A percentile compares a stretch with the other conserved stretches of the same genome.
phyloP scores from a whole-genome alignment of 2,329 filamentous ascomycete genomes.

The Pyricularia grisea region DNA sequence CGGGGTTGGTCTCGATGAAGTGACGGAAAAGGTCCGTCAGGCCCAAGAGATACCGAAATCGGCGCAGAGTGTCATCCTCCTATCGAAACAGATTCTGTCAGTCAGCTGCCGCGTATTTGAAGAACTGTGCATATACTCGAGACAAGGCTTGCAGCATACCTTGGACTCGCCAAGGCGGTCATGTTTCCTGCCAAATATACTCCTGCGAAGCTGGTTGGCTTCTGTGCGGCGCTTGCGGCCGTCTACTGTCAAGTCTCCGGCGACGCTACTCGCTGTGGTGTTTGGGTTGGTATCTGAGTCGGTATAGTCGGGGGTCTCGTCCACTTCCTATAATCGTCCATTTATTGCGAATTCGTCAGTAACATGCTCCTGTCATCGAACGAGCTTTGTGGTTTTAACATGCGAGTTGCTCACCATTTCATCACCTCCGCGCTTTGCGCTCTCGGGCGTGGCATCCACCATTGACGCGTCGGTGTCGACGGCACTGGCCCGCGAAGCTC shows the following conservation, averaged over 20 bases:
- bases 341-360: neutral
- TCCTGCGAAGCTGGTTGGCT: conserved; percentile 81
- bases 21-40: conserved; percentile 96
- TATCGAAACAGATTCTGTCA: conserved; percentile 22
- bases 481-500: conserved; percentile 37
- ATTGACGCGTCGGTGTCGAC: conserved; percentile 54
- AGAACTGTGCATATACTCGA: neutral
- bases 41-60: conserved; percentile 90
- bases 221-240: conserved; percentile 80
- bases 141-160: conserved; percentile 37
- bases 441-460: conserved; percentile 44
- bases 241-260: conserved; percentile 63
- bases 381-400: neutral
- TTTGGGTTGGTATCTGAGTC: conserved; percentile 60
- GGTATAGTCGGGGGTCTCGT: conserved; percentile 57
- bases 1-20: conserved; percentile 96
- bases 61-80: conserved; percentile 91
- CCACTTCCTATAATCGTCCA: conserved; percentile 37
- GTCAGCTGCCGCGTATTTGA: neutral
- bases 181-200: conserved; percentile 91
- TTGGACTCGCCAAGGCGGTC: conserved; percentile 87
- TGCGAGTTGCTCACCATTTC: conserved; percentile 34
- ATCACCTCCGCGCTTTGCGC: conserved; percentile 27
- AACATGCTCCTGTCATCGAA: neutral
- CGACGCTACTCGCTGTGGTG: conserved; percentile 73